Percentiles rank a stretch among this genome's conserved stretches.
phyloP scores from a whole-genome alignment of 2,329 filamentous ascomycete species.

The Metarhizium humberi region DNA sequence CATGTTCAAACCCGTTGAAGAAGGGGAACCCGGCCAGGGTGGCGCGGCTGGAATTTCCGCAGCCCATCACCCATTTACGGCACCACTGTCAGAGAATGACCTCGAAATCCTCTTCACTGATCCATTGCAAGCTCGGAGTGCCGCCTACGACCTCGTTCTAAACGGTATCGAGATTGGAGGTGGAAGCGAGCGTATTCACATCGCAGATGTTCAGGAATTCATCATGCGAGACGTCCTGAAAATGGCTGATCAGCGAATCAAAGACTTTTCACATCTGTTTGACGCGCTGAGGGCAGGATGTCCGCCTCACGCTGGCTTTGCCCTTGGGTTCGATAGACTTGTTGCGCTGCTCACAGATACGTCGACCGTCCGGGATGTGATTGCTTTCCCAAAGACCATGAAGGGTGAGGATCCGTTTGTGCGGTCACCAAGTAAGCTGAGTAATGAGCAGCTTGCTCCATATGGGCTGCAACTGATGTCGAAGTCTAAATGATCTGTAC shows the following conservation, averaged over 20 bases:
- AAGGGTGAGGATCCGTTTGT: conserved; percentile 82
- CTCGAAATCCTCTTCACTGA: conserved; percentile 64
- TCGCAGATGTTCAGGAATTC: conserved; percentile 71
- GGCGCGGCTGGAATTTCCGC: conserved; percentile 71
- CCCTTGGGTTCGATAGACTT: conserved; percentile 83
- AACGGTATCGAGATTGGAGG: conserved; percentile 94
- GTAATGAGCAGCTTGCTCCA: conserved; percentile 40
- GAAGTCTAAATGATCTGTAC: not conserved
- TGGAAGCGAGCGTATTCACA: conserved; percentile 86
- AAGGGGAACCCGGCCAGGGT: conserved; percentile 64
- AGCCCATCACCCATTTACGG: conserved; percentile 94
- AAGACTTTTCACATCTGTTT: conserved; percentile 77
- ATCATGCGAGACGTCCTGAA: conserved; percentile 76
- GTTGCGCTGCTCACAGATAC: conserved; percentile 70
- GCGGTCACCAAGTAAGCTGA: conserved; percentile 63
- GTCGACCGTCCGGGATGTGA: conserved; percentile 79
- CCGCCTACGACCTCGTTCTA: conserved; percentile 92
- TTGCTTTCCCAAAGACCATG: conserved; percentile 92
- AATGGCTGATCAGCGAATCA: conserved; percentile 63
- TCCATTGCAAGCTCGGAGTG: conserved; percentile 65
- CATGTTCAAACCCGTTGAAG: conserved; percentile 69
- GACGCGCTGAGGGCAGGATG: conserved; percentile 76
- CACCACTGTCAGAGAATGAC: conserved; percentile 63
- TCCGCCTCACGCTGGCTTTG: conserved; percentile 90
- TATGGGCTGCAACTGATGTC: conserved; percentile 32